Base-by-base conservation (phyloP, 1,284 basidiomycete genomes). In the Hymenochaete sp. region DNA sequence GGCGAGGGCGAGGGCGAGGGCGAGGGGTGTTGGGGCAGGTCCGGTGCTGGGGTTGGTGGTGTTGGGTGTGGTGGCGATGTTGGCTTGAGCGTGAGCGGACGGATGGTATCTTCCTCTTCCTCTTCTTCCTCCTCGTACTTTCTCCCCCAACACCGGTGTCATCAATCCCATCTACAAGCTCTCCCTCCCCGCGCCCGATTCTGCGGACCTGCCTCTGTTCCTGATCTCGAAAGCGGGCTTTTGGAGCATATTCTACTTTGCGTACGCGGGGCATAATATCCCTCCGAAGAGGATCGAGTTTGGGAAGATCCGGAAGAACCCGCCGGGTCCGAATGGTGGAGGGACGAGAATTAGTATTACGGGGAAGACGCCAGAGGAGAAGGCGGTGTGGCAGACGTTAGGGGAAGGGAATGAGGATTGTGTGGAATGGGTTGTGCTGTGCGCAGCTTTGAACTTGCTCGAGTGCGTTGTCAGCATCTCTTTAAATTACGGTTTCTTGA, bases 241-340 rank as follows among this genome's bases (percentile, higher is more conserved):
- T 66, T 98, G 96, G 96, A 95, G 91, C 61, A 92, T 98, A 88
- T 98, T 98, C 69, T 99, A 99, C 68, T 99, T 98, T 62, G 93
- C 95, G 28, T 98, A 96, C 63, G 95, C 95, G 33, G 95, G 95
- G 13, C 95, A 99, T 64, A 91, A 98, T 62, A 98, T 98, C 56
- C 96, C 96, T 24, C 96, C 96, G 7, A 95, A 91, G 65, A 82
- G 96, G 41, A 90, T 96, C 62, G 93, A 97, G 67, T 97, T 97
- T 65, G 93, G 93, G 42, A 93, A 93, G 67, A 92, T 97, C 52
- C 86, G 92, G 64, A 96, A 96, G 75, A 95, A 93, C 61, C 85
- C 90, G 4, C 78, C 87, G 6, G 87, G 82, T 16, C 80, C 84
- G 11, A 90, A 85, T 55, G 92, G 93, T 16, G 95, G 95, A 16